Conservation (phyloP, 768 basidiomycete genomes). For the Roridomyces roridus region DNA sequence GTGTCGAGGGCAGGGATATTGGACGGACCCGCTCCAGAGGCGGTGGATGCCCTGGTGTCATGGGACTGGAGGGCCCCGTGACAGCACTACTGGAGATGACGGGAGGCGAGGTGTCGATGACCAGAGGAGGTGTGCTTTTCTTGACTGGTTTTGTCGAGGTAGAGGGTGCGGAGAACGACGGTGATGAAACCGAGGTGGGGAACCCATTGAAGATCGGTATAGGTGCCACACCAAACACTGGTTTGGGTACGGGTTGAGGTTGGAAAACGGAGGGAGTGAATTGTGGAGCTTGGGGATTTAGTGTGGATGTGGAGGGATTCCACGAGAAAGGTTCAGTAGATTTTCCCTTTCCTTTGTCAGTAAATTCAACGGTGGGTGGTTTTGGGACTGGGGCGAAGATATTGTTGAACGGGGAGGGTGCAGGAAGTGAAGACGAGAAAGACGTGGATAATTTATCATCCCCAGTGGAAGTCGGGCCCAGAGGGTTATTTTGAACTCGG, state of each 20-base stretch:
- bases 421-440: constrained; percentile 29
- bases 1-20: constrained; percentile 56
- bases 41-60: constrained; percentile 43
- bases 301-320: constrained; percentile 5
- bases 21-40: constrained; percentile 44
- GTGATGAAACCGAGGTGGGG: constrained; percentile 18
- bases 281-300: constrained; percentile 22
- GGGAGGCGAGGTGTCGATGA: constrained; percentile 37
- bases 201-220: constrained; percentile 21
- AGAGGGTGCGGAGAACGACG: constrained; percentile 22
- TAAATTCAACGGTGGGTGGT: constrained; percentile 3
- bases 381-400: constrained; percentile 21
- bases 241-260: constrained; percentile 13
- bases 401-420: constrained; percentile 5
- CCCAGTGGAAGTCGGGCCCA: constrained; percentile 13
- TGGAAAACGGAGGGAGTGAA: constrained; percentile 15
- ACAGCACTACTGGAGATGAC: neutral
- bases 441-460: constrained; percentile 7
- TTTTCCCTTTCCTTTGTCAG: constrained; percentile 20
- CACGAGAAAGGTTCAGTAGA: constrained; percentile 4
- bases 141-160: constrained; percentile 22
- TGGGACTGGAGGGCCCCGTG: constrained; percentile 14
- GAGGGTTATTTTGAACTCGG: constrained; percentile 21
- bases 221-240: constrained; percentile 24
- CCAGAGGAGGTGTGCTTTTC: constrained; percentile 35